Evolutionary conservation across 2,329 filamentous ascomycete genomes (phyloP).

Genomic region (Phaeosphaeria sp.): DNA sequence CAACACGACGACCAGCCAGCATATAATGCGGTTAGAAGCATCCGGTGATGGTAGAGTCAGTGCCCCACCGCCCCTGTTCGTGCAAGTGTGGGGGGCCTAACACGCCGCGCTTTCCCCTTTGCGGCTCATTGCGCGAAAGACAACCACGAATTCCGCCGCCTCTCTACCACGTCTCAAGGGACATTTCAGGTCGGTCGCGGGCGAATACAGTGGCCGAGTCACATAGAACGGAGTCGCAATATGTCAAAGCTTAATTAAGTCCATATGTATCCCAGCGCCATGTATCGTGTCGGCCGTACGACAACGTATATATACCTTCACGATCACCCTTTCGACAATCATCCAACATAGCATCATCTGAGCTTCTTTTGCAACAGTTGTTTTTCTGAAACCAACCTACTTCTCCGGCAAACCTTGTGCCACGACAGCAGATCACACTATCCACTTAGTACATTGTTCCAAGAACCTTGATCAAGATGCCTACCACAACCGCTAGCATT

Average conservation of each 20-base stretch:
- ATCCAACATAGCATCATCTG: neutral
- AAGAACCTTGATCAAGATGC: constrained; percentile 4
- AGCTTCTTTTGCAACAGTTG: neutral
- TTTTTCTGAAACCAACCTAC: neutral
- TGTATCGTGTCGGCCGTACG: neutral
- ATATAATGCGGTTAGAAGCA: neutral
- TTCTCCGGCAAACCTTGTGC: neutral
- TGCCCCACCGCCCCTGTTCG: neutral
- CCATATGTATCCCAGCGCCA: neutral
- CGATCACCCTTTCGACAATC: neutral
- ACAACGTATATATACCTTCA: neutral
- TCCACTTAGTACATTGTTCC: neutral
- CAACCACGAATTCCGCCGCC: neutral
- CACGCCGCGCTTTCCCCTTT: constrained; percentile 25
- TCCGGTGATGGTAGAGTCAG: neutral
- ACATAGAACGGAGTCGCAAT: neutral
- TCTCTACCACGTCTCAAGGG: neutral
- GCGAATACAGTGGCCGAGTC: neutral
- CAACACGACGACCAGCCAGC: neutral
- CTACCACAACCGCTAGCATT: constrained; percentile 13
- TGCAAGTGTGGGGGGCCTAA: neutral
- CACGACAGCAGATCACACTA: neutral
- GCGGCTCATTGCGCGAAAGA: constrained; percentile 34
- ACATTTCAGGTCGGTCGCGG: neutral
- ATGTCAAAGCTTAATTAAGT: neutral